Conservation (phyloP, 2,329 filamentous ascomycete genomes). For the Sporothrix brasiliensis region DNA sequence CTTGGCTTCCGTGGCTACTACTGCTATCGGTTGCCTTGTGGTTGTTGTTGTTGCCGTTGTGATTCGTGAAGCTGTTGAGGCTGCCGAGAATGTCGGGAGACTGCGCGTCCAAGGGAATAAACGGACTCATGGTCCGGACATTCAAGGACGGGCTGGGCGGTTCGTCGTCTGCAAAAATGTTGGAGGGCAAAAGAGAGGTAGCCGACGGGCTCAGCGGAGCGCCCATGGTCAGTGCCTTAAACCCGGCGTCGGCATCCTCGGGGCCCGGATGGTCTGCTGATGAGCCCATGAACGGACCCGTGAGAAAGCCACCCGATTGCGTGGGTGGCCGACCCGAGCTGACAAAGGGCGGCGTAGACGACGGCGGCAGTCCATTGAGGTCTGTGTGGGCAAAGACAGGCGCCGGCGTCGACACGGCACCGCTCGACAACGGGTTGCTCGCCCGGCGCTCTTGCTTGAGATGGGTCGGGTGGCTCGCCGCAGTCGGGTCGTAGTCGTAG, state of each 20-base stretch:
- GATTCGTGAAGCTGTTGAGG: conserved; percentile 23
- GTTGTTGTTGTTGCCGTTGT: background rate
- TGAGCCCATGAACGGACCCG: conserved; percentile 57
- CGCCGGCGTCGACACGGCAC: conserved; percentile 47
- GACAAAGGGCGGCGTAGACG: conserved; percentile 44
- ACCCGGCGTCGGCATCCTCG: conserved; percentile 59
- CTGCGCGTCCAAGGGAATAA: conserved; percentile 42
- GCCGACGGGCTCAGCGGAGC: conserved; percentile 79
- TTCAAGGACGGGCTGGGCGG: conserved; percentile 49
- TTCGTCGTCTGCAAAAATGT: conserved; percentile 62
- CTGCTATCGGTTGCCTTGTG: conserved; percentile 25
- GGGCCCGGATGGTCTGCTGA: conserved; percentile 50
- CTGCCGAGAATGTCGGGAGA: conserved; percentile 7
- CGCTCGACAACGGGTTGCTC: conserved; percentile 52
- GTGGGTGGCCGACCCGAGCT: conserved; percentile 29
- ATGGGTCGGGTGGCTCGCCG: conserved; percentile 48
- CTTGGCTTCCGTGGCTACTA: conserved; percentile 26
- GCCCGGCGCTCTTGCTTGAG: conserved; percentile 54
- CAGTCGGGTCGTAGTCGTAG: conserved; percentile 51
- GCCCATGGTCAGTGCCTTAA: conserved; percentile 62
- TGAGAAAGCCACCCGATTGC: conserved; percentile 54
- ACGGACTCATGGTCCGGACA: conserved; percentile 44
- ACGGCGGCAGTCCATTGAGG: conserved; percentile 31
- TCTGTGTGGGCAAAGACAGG: conserved; percentile 48
- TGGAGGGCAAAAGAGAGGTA: conserved; percentile 71